phyloP scores from a whole-genome alignment of 495 filamentous ascomycete species.

The Xylona heveae region DNA sequence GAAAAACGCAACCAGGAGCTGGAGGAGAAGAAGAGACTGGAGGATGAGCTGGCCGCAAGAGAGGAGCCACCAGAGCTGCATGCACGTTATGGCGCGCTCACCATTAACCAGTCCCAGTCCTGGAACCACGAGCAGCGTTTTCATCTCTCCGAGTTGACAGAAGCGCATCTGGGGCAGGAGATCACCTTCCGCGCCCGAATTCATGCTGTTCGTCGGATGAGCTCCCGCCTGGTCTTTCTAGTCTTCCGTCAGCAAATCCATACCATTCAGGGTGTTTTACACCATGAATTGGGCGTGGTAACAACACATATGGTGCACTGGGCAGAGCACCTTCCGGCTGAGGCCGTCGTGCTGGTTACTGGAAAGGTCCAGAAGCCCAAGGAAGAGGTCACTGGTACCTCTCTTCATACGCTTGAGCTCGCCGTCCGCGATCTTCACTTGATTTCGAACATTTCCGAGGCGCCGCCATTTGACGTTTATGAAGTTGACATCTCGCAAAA shows the following conservation, averaged over 20 bases:
- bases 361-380: constrained; percentile 39
- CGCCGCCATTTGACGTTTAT: constrained; percentile 39
- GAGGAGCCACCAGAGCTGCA: neutral
- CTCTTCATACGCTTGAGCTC: constrained; percentile 33
- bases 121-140: neutral
- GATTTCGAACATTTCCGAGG: constrained; percentile 30
- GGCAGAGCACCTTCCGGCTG: constrained; percentile 47
- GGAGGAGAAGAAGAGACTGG: neutral
- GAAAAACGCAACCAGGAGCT: neutral
- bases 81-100: neutral
- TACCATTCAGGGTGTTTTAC: constrained; percentile 62
- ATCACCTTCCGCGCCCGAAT: constrained; percentile 65
- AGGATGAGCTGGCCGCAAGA: neutral
- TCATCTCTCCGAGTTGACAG: constrained; percentile 29
- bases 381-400: constrained; percentile 32
- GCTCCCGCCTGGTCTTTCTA: constrained; percentile 81
- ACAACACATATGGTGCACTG: constrained; percentile 40
- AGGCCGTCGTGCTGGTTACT: constrained; percentile 42
- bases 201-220: constrained; percentile 71
- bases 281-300: constrained; percentile 31
- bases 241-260: constrained; percentile 66
- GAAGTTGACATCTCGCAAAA: constrained; percentile 31
- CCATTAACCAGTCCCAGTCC: neutral
- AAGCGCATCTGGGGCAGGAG: constrained; percentile 45
- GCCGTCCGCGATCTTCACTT: constrained; percentile 28